phyloP scores from a whole-genome alignment of 768 basidiomycete genomes.

The Clavaria fumosa region DNA sequence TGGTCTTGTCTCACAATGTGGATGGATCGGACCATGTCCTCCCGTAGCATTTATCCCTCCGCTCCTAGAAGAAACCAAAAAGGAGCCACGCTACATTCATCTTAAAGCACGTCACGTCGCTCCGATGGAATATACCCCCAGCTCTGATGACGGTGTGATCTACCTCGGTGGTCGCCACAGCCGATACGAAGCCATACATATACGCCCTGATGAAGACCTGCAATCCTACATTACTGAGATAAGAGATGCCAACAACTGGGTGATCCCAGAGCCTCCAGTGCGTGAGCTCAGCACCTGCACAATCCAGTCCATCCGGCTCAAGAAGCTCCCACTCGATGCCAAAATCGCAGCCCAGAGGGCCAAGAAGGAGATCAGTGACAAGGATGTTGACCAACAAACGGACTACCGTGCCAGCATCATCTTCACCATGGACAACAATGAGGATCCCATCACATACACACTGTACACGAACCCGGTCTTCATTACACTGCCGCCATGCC shows the following conservation, averaged over 20 bases:
- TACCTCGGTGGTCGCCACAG: too few relatives aligned
- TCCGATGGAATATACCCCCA: neutral
- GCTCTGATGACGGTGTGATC: neutral
- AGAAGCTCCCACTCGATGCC: conserved; percentile 4
- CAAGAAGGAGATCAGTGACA: neutral
- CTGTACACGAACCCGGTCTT: conserved; percentile 6
- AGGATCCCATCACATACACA: conserved; percentile 1
- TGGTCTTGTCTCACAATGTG: conserved; percentile 5
- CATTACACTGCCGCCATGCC: conserved; percentile 4
- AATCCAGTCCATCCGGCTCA: neutral
- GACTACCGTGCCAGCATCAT: conserved; percentile 5
- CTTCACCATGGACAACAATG: conserved; percentile 1
- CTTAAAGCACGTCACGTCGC: neutral
- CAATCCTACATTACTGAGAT: conserved; percentile 4
- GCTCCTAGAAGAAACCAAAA: neutral
- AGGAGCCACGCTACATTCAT: neutral
- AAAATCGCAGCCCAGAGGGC: neutral
- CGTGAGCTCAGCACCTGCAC: conserved; percentile 1
- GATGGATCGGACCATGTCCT: conserved; percentile 7
- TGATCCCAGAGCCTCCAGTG: conserved; percentile 4
- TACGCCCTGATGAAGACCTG: conserved; percentile 2
- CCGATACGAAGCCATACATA: neutral
- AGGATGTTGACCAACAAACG: conserved; percentile 2
- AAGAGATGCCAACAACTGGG: conserved; percentile 3
- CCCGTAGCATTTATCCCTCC: neutral